These are phyloP conservation scores for Annona cherimola DNA, from an alignment of 164 flowering plant genomes.

Conservation along the genomic window DNA sequence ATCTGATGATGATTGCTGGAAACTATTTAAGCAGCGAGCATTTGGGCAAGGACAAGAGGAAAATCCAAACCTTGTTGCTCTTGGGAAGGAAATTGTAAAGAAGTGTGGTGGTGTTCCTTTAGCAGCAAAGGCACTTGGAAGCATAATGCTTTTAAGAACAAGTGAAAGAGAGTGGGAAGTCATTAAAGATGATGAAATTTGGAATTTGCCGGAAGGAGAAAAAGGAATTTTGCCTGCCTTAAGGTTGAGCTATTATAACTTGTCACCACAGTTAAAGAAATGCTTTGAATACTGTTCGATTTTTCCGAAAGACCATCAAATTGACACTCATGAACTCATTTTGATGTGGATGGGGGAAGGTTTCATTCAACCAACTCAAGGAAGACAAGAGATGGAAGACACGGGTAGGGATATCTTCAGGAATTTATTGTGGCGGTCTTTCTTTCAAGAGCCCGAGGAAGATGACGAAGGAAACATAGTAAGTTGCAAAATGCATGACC, in stretches of 20 bases:
- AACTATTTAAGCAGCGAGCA: not conserved
- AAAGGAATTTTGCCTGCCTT: slow-evolving; percentile 4
- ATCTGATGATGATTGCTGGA: slow-evolving; percentile 4
- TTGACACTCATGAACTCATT: not conserved
- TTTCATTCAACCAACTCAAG: not conserved
- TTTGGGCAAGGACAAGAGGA: not conserved
- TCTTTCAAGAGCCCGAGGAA: no score
- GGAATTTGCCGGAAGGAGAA: slow-evolving; percentile 1
- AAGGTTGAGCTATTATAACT: slow-evolving; percentile 10
- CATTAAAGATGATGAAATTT: slow-evolving; percentile 4
- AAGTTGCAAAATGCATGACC: slow-evolving; percentile 11
- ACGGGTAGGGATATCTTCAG: slow-evolving; percentile 5
- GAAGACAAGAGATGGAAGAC: not conserved
- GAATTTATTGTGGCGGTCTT: slow-evolving; percentile 8
- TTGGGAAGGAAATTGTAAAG: not conserved
- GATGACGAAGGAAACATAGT: not conserved
- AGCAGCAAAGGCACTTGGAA: not conserved
- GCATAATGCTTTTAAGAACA: not conserved
- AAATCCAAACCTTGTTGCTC: not conserved
- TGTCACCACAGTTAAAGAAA: slow-evolving; percentile 3
- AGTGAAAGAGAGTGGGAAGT: slow-evolving; percentile 2
- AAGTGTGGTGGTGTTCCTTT: not conserved
- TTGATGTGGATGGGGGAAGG: slow-evolving; percentile 18
- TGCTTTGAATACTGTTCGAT: slow-evolving; percentile 12
- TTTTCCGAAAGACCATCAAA: slow-evolving; percentile 6